phyloP scores from a whole-genome alignment of 163 green algal genomes.

The Dunaliella salina region DNA sequence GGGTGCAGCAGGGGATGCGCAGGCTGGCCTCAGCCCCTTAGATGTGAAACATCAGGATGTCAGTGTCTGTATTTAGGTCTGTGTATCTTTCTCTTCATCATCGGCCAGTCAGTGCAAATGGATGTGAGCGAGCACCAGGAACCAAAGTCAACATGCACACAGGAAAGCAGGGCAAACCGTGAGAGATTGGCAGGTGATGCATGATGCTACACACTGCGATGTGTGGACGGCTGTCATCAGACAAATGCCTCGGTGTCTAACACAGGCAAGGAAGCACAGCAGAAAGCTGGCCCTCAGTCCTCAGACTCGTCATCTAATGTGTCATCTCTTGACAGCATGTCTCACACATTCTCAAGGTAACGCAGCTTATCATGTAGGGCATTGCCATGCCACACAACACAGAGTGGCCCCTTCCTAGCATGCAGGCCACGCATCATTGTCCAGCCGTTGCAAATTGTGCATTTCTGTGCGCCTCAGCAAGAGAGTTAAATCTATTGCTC shows the following conservation, averaged over 20 bases:
- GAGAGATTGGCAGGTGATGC: neutral
- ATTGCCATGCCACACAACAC: too few relatives aligned
- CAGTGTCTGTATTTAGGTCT: slow-evolving; percentile 10
- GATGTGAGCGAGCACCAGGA: neutral
- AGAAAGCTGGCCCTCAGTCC: slow-evolving; percentile 5
- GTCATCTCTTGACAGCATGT: slow-evolving; percentile 9
- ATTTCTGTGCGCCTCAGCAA: slow-evolving; percentile 2
- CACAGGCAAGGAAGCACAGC: slow-evolving; percentile 7
- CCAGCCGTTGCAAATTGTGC: too few relatives aligned
- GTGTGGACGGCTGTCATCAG: slow-evolving; percentile 8
- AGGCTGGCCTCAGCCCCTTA: slow-evolving; percentile 5
- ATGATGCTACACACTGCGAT: too few relatives aligned
- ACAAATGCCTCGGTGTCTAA: slow-evolving; percentile 17
- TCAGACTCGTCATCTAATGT: slow-evolving; percentile 21
- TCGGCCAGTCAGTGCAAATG: neutral
- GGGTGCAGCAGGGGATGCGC: neutral
- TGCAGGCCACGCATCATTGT: too few relatives aligned
- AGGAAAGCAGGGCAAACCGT: neutral
- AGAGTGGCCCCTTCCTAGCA: neutral
- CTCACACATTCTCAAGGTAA: neutral
- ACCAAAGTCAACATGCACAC: neutral
- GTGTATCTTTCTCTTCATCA: slow-evolving; percentile 8
- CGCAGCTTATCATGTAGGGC: neutral
- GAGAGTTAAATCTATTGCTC: slow-evolving; percentile 11
- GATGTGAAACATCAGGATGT: slow-evolving; percentile 12